Conservation (phyloP, 805 yeast genomes). For the Candida adriatica region DNA sequence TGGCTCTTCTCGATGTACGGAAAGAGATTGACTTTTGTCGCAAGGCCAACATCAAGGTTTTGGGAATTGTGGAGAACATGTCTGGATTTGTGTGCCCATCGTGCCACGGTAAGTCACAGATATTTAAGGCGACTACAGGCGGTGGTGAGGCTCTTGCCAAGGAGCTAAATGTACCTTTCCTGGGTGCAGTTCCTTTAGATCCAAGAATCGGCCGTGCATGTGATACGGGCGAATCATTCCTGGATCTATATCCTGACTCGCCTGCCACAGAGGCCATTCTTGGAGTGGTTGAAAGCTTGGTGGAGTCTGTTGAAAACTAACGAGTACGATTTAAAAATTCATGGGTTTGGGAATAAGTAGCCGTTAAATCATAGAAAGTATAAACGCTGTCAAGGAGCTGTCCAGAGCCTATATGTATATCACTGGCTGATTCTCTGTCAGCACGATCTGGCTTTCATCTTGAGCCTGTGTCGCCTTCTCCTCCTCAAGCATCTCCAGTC, state of each 20-base stretch:
- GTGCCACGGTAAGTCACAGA: conserved; percentile 84
- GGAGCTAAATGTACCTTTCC: conserved; percentile 69
- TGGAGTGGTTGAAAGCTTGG: conserved; percentile 68
- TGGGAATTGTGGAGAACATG: conserved; percentile 97
- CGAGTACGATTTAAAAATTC: neutral
- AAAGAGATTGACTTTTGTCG: conserved; percentile 93
- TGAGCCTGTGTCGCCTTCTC: conserved; percentile 1
- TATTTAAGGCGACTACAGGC: conserved; percentile 93
- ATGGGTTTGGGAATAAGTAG: neutral
- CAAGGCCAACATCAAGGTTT: conserved; percentile 77
- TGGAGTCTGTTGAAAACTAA: conserved; percentile 42
- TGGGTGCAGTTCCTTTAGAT: conserved; percentile 93
- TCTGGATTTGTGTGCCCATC: conserved; percentile 96
- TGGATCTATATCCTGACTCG: conserved; percentile 80
- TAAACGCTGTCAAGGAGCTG: neutral
- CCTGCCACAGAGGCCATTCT: conserved; percentile 87
- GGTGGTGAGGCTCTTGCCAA: conserved; percentile 84
- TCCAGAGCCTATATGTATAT: conserved; percentile 5
- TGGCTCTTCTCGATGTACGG: conserved; percentile 87
- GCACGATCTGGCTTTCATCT: conserved; percentile 2
- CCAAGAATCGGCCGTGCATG: conserved; percentile 89
- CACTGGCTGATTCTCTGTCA: conserved; percentile 7
- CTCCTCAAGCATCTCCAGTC: too few species aligned
- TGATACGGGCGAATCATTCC: conserved; percentile 79
- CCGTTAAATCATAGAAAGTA: neutral